These are phyloP conservation scores for Pseudonitzschia multiseries DNA, from an alignment of 108 stramenopile species.

Conservation along the genomic window DNA sequence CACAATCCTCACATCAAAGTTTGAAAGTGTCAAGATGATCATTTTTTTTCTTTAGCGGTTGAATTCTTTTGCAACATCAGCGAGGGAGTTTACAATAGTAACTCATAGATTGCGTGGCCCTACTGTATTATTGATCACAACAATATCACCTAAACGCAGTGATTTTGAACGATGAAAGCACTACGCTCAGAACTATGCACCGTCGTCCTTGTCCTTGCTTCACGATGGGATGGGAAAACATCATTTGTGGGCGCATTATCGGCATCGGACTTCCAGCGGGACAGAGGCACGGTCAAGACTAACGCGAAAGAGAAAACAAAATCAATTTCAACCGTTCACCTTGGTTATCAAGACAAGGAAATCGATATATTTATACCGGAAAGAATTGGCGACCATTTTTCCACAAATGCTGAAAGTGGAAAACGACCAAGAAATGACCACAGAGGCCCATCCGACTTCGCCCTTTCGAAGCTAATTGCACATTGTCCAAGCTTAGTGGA, in stretches of 20 bases:
- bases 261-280: not conserved
- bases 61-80: not conserved
- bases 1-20: slow-evolving; percentile 4
- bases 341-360: slow-evolving; percentile 15
- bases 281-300: not conserved
- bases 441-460: slow-evolving; percentile 16
- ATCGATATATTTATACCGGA: slow-evolving; percentile 9
- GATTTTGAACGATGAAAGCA: not conserved
- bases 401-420: not conserved
- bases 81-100: not conserved
- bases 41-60: not conserved
- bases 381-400: slow-evolving; percentile 6
- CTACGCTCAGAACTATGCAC: not conserved
- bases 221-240: not conserved
- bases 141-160: not conserved
- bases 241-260: slow-evolving; percentile 6
- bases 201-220: not conserved
- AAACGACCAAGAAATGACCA: not conserved
- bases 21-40: not conserved
- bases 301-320: not conserved
- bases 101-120: not conserved
- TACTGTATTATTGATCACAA: not conserved
- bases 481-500: slow-evolving; percentile 29
- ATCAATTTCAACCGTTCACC: not conserved
- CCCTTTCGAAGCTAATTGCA: slow-evolving; percentile 26